phyloP scores from a whole-genome alignment of 2,329 filamentous ascomycete species.

The Paecilomyces niveus region DNA sequence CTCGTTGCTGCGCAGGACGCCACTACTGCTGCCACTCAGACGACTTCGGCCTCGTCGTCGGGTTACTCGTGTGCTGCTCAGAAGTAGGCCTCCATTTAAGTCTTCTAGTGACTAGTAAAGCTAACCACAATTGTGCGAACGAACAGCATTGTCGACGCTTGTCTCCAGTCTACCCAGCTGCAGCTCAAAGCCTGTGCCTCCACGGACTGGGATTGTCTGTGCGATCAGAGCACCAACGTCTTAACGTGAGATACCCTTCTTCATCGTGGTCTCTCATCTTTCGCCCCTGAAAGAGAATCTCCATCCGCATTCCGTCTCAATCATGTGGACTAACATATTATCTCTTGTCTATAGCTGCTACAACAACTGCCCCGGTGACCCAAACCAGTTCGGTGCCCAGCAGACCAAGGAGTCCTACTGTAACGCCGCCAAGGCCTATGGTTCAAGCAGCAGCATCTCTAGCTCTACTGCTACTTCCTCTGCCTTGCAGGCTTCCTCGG shows the following conservation, averaged over 20 bases:
- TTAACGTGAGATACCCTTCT: conserved; percentile 35
- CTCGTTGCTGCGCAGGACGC: conserved; percentile 6
- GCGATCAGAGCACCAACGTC: conserved; percentile 47
- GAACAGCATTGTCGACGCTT: conserved; percentile 45
- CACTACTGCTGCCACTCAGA: background rate
- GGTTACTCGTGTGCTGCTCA: conserved; percentile 10
- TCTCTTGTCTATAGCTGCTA: conserved; percentile 44
- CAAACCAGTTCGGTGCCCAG: conserved; percentile 25
- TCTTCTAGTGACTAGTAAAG: background rate
- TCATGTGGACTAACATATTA: conserved; percentile 4
- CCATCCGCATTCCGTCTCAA: background rate
- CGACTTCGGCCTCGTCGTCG: conserved; percentile 1
- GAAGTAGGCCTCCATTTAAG: conserved; percentile 5
- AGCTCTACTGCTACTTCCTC: conserved; percentile 3
- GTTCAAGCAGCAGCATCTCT: conserved; percentile 9
- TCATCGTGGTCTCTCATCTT: conserved; percentile 2
- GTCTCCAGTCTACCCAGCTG: conserved; percentile 33
- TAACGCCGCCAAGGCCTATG: conserved; percentile 35
- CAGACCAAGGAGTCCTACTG: conserved; percentile 33
- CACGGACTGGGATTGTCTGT: conserved; percentile 53
- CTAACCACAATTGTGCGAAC: background rate
- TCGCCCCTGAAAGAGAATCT: background rate
- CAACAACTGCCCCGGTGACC: conserved; percentile 54
- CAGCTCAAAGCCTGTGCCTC: conserved; percentile 37
- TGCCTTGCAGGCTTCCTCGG: background rate